A percentile compares a stretch with the other conserved stretches of the same genome.
Conservation (phyloP, 768 basidiomycete species). For the Tephrocybe rancida region DNA sequence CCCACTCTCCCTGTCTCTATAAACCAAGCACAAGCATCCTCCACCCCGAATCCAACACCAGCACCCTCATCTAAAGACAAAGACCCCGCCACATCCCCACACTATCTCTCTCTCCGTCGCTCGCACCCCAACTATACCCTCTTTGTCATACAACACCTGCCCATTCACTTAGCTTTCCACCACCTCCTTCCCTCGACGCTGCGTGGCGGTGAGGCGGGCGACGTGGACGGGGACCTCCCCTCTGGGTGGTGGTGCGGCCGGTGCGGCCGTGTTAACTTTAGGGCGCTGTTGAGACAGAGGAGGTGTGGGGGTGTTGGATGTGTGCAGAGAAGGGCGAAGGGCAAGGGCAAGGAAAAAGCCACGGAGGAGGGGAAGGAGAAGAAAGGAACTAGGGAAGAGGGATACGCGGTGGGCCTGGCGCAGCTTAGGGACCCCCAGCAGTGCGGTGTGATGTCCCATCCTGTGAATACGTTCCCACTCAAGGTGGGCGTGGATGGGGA, state of each 20-base stretch:
- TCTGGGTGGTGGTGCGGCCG: constrained; percentile 49
- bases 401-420: constrained; percentile 30
- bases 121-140: constrained; percentile 21
- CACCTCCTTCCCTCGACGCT: constrained; percentile 22
- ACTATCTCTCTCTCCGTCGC: constrained; percentile 18
- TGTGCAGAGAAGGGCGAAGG: too few species aligned
- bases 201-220: constrained; percentile 28
- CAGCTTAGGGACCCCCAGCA: constrained; percentile 38
- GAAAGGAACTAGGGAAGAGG: background rate
- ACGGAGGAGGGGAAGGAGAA: background rate
- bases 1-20: background rate
- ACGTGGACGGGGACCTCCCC: constrained; percentile 37
- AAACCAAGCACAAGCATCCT: background rate
- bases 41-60: background rate
- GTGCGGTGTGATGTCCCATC: constrained; percentile 28
- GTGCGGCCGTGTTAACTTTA: constrained; percentile 53
- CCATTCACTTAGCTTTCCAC: constrained; percentile 6
- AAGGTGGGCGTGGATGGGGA: constrained; percentile 13
- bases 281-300: constrained; percentile 46
- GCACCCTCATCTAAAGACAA: background rate
- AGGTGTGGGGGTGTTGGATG: constrained; percentile 31
- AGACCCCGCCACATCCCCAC: constrained; percentile 21
- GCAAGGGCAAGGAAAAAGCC: too few species aligned
- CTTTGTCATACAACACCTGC: background rate
- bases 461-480: constrained; percentile 30